Conservation (phyloP, 345 rosid species). For the Capsella bursapastoris region DNA sequence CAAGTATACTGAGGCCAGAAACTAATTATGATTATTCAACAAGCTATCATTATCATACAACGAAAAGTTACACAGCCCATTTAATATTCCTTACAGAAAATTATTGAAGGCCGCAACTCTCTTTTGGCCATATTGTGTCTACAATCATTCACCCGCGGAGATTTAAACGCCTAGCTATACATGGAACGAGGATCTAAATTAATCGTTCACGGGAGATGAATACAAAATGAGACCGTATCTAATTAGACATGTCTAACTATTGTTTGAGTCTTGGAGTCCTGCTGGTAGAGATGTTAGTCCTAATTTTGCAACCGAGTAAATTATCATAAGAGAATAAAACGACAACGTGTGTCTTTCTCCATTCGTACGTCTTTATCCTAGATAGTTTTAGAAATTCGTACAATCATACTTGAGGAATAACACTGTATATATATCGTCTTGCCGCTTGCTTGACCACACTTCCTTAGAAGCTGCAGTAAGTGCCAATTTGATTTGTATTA, state of each 20-base stretch:
- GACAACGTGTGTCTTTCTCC: not conserved
- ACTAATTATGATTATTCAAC: not conserved
- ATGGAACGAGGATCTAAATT: not conserved
- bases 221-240: too few relatives aligned
- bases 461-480: not conserved
- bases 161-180: not conserved
- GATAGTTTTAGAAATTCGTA: not conserved
- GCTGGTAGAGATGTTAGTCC: too few relatives aligned
- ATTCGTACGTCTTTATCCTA: too few relatives aligned
- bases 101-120: not conserved
- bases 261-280: too few relatives aligned
- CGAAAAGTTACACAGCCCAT: not conserved
- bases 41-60: constrained; percentile 2
- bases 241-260: too few relatives aligned
- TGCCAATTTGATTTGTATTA: not conserved
- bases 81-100: not conserved
- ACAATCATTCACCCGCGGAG: constrained; percentile 1
- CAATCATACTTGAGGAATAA: not conserved
- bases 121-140: not conserved
- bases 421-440: not conserved
- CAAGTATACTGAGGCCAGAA: not conserved
- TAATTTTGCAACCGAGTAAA: too few relatives aligned
- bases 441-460: too few relatives aligned
- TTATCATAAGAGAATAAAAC: too few relatives aligned
- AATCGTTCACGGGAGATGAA: not conserved